phyloP scores from a whole-genome alignment of 352 stramenopile species.

The Proteromonas lacertae region DNA sequence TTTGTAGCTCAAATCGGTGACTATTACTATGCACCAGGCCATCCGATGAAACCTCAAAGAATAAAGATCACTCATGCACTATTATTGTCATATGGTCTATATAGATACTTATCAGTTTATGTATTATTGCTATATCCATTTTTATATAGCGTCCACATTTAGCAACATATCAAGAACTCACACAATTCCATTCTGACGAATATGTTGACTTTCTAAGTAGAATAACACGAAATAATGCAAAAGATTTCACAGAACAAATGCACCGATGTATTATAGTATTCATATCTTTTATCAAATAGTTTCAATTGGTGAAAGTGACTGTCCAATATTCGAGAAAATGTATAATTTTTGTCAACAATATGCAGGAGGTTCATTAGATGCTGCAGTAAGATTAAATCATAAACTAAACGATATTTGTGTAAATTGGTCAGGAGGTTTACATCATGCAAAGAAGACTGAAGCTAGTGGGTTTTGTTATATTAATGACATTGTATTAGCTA shows the following conservation, averaged over 20 bases:
- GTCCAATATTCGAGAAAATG: constrained; percentile 91
- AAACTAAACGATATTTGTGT: constrained; percentile 79
- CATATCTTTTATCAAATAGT: constrained; percentile 10
- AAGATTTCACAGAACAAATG: constrained; percentile 10
- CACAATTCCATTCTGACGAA: constrained; percentile 92
- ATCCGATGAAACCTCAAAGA: no score
- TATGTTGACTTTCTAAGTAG: constrained; percentile 97
- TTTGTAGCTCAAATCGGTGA: no score
- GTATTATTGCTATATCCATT: constrained; percentile 5
- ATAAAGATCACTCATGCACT: constrained; percentile 99
- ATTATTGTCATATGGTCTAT: constrained; percentile 93
- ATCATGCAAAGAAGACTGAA: constrained; percentile 95
- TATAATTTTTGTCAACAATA: constrained; percentile 97
- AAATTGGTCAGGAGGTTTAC: constrained; percentile 89
- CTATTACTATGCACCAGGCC: no score
- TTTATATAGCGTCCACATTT: constrained; percentile 30
- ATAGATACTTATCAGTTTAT: constrained; percentile 94
- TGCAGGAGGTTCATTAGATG: constrained; percentile 61
- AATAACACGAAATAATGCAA: constrained; percentile 75
- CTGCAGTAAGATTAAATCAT: constrained; percentile 74
- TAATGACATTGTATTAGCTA: constrained; percentile 91
- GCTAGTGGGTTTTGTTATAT: no score
- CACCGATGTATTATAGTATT: constrained; percentile 43
- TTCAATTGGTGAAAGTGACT: constrained; percentile 96
- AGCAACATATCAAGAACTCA: constrained; percentile 78